Base-by-base conservation (phyloP, 2,329 filamentous ascomycete genomes). In the Nemania sp. region DNA sequence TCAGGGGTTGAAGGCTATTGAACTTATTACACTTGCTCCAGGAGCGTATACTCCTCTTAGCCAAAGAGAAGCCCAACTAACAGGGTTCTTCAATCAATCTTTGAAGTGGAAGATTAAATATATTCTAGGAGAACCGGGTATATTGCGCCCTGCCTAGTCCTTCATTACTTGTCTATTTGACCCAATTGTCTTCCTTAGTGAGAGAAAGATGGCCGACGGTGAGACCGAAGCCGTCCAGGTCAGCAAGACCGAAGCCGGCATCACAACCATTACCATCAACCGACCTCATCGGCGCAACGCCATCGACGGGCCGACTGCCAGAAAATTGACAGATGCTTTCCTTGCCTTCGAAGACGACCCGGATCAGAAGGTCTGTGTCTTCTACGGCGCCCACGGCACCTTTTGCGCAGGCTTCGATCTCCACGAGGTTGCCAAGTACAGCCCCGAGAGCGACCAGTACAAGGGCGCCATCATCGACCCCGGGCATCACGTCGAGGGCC, bases 341-440 rank as follows among this genome's bases (percentile, higher is more conserved):
- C 12, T 54, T 2, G 52, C 52, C 10, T 54, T 54, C 13, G 42
- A 54, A 25, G 7, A 54, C 18, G 18, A 54, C 29, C 40, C 52
- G 7, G 21, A 13, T 3, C 55, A 57, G 40, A 57, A 57, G n/a
- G 48, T 57, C 20, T 57, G 55, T 6, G 55, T 57, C 3, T 52
- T 57, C 18, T 32, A 5, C 11, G 55, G 55, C 7, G 55, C 48
- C n/a, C 46, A 57, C 29, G 55, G 32, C 13, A 57, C 48, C 3
- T 57, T 57, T 20, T 57, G 48, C 18, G 55, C 55, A 11, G 55
- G 55, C n/a, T 57, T 57, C 32, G 55, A 57, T 21, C 40, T 57
- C 17, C 55, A 57, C 7, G 48, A 46, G 13, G 39, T 57, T 21
- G 55, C 55, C 6, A 47, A 52, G 13, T 57, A 37, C 48, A 46